Conservation (phyloP, 73 alveolate genomes). For the Paramecium tetraurelia region DNA sequence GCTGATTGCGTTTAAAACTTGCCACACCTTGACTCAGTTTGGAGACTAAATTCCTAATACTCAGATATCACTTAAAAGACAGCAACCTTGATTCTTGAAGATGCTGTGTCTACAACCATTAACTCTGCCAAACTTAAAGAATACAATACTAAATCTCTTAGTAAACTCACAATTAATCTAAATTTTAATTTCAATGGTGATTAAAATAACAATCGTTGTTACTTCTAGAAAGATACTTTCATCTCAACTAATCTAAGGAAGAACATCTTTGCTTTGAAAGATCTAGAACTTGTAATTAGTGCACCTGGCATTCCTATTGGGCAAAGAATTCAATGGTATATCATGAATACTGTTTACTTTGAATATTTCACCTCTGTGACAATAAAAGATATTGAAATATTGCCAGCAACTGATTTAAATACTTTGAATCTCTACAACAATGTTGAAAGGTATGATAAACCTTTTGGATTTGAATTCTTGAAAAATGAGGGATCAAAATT, state of each 20-base stretch:
- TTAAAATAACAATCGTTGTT: neutral
- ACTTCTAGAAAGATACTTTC: neutral
- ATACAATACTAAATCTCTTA: neutral
- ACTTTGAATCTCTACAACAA: neutral
- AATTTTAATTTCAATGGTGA: neutral
- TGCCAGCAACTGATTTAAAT: neutral
- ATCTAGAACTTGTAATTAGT: neutral
- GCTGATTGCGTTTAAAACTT: neutral
- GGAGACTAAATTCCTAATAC: neutral
- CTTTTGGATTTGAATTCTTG: neutral
- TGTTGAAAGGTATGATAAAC: neutral
- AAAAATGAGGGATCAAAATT: slow-evolving; percentile 22
- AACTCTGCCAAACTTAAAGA: neutral
- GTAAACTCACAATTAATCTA: neutral
- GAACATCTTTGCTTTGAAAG: neutral
- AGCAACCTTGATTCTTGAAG: neutral
- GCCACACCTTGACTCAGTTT: neutral
- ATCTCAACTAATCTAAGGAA: neutral
- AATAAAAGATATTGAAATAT: neutral
- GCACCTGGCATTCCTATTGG: neutral
- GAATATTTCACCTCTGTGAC: slow-evolving; percentile 24
- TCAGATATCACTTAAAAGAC: neutral
- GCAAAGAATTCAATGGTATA: neutral
- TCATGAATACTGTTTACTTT: neutral
- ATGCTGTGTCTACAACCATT: neutral